These are phyloP conservation scores for Pluteus cervinus DNA, from an alignment of 768 basidiomycete species.

Conservation along the genomic window DNA sequence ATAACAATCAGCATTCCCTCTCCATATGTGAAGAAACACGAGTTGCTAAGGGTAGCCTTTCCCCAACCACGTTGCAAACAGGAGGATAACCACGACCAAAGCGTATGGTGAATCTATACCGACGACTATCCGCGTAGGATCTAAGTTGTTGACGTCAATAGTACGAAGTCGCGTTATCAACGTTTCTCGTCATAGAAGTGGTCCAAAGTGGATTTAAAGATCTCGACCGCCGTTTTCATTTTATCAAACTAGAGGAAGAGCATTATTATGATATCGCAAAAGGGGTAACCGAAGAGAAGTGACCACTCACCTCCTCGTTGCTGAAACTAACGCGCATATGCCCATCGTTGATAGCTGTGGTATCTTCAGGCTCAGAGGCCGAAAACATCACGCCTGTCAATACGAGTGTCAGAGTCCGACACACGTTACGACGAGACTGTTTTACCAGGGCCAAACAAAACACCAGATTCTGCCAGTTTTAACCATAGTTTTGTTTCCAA, in stretches of 20 bases:
- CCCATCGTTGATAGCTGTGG: slow-evolving; percentile 25
- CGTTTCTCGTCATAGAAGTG: slow-evolving; percentile 34
- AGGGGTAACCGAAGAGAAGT: background rate
- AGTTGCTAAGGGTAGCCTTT: no score
- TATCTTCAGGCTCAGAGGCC: slow-evolving; percentile 21
- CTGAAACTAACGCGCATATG: slow-evolving; percentile 59
- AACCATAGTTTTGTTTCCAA: slow-evolving; percentile 57
- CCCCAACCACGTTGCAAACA: no score
- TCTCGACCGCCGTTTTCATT: slow-evolving; percentile 40
- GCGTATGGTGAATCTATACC: no score
- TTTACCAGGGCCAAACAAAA: slow-evolving; percentile 61
- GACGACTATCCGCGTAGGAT: no score
- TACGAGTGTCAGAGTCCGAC: slow-evolving; percentile 1
- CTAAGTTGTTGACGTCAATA: no score
- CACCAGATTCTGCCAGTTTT: slow-evolving; percentile 51
- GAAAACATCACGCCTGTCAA: slow-evolving; percentile 34
- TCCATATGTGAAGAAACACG: no score
- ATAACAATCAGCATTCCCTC: no score
- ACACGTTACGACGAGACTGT: slow-evolving; percentile 5
- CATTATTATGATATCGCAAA: no score
- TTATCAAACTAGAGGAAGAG: slow-evolving; percentile 17
- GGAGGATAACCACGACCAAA: no score
- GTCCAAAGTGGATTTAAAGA: slow-evolving; percentile 36
- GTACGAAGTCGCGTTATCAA: no score
- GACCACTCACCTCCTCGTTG: slow-evolving; percentile 37